Evolutionary conservation across 441 rosid genomes (phyloP), one percentile per base, ranked within the genome.

Genomic region (Arabidopsis lyrata): DNA sequence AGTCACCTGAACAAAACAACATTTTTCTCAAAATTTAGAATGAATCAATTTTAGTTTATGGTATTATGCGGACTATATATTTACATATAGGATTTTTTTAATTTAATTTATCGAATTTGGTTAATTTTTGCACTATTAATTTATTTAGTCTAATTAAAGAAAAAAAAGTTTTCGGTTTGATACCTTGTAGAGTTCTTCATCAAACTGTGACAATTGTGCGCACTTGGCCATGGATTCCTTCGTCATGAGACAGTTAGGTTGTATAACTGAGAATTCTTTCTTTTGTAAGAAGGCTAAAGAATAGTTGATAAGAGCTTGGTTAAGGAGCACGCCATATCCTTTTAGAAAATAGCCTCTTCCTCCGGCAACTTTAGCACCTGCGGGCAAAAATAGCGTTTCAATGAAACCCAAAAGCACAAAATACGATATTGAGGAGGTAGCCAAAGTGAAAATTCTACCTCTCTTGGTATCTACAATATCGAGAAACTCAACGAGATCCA

Each of bases 151-250:
- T 18, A 18, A 18, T 18, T 18, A 18, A 18, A 18, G 1, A 18
- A 18, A 18, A 18, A 18, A 18, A 18, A n/a, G n/a, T n/a, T n/a
- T 18, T 18, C 20, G 20, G 20, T 35, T 45, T n/a, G 12, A 38
- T 11, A 68, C 98, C 94, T 89, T 90, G 90, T 91, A 93, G 44
- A 93, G 94, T 55, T 91, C 94, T 83, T 93, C 97, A 70, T 93
- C 98, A 67, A 89, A 91, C 76, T 91, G 98, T 87, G 39, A 8
- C 39, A 36, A 36, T 36, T 36, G 39, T 1, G 39, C 39, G 39
- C 39, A 36, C 15, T 41, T 41, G 45, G 45, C 45, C 45, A 41
- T 41, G 6, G 14, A n/a, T 4, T 41, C 45, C 45, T 41, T 41
- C 15, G 7, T 41, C 92, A 88, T 89, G 78, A 93, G 87, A 81